A percentile compares a stretch with the other conserved stretches of the same genome.
phyloP scores from a whole-genome alignment of 2,329 filamentous ascomycete species.

The Neophaeococcomyces mojaviensis region DNA sequence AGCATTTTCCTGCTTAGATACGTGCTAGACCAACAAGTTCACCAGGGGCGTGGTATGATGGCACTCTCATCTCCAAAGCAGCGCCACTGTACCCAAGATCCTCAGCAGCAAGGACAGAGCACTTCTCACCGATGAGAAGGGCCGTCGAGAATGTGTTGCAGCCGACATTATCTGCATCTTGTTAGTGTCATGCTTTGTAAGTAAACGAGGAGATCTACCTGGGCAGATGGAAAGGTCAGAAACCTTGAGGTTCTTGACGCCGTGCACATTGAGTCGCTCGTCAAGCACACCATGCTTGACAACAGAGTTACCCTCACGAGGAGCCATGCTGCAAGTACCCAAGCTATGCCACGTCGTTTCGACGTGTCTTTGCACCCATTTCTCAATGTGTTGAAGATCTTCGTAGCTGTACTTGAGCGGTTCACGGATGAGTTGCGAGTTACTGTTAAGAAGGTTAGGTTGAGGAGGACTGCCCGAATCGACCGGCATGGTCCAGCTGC shows the following conservation, averaged over 20 bases:
- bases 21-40: slow-evolving; percentile 29
- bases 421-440: slow-evolving; percentile 51
- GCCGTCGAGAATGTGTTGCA: slow-evolving; percentile 61
- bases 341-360: slow-evolving; percentile 68
- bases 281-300: slow-evolving; percentile 74
- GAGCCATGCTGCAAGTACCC: slow-evolving; percentile 69
- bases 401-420: slow-evolving; percentile 58
- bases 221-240: slow-evolving; percentile 70
- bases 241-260: slow-evolving; percentile 69
- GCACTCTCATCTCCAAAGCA: slow-evolving; percentile 70
- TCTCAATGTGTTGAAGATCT: slow-evolving; percentile 53
- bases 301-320: slow-evolving; percentile 67
- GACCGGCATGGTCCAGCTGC: slow-evolving; percentile 59
- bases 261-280: slow-evolving; percentile 69
- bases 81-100: slow-evolving; percentile 66
- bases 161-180: slow-evolving; percentile 57
- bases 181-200: no score
- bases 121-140: slow-evolving; percentile 69
- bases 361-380: slow-evolving; percentile 63
- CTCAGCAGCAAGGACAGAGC: slow-evolving; percentile 60
- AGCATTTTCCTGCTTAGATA: slow-evolving; percentile 21
- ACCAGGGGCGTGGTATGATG: slow-evolving; percentile 46
- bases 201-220: no score
- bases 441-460: slow-evolving; percentile 53
- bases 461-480: slow-evolving; percentile 47